Percentiles rank a stretch among this genome's conserved stretches.
Evolutionary conservation across 1,284 basidiomycete genomes (phyloP).

Genomic region (Athelia sp.): DNA sequence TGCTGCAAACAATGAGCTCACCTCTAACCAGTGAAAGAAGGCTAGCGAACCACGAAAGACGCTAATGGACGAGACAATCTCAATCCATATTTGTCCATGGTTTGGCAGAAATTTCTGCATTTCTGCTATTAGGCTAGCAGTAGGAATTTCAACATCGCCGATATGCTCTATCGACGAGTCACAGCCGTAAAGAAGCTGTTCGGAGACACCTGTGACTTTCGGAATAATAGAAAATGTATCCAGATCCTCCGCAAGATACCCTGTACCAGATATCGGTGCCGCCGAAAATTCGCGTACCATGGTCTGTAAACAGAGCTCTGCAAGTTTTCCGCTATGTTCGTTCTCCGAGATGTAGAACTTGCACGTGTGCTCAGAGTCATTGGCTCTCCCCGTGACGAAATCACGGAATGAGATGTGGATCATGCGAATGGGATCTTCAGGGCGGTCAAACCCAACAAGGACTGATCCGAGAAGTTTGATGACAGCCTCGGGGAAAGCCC

Average conservation of each 20-base stretch:
- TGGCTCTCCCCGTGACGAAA: neutral
- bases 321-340: neutral
- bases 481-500: too few relatives aligned
- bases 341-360: neutral
- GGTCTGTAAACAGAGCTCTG: neutral
- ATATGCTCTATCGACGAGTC: neutral
- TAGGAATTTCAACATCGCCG: neutral
- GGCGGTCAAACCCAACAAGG: neutral
- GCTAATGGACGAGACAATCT: too few relatives aligned
- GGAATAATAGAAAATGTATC: neutral
- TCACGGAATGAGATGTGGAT: neutral
- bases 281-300: neutral
- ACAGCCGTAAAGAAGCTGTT: neutral
- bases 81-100: too few relatives aligned
- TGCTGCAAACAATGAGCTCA: too few relatives aligned
- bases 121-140: too few relatives aligned
- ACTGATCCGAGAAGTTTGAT: neutral
- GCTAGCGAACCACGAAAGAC: too few relatives aligned
- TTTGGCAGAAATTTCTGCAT: too few relatives aligned
- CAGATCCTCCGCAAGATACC: neutral
- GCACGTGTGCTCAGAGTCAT: neutral
- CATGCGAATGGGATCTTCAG: neutral
- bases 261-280: neutral
- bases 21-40: too few relatives aligned
- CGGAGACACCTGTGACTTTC: neutral